Percentiles rank a stretch among this genome's conserved stretches.
Evolutionary conservation across 345 rosid species (phyloP).

Genomic region (Rhizophora mangle): DNA sequence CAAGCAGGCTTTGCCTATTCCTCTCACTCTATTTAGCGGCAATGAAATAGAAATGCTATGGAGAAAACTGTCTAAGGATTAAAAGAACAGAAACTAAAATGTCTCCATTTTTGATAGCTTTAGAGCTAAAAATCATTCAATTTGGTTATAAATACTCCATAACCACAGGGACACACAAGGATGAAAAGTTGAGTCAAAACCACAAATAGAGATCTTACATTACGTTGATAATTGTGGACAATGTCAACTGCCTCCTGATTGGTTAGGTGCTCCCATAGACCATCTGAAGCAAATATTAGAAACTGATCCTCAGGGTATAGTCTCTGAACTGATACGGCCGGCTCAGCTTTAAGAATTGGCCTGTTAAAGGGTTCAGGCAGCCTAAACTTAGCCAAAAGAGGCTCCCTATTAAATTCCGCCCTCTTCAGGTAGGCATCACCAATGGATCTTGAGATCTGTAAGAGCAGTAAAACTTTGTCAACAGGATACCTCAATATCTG

Average conservation of each 20-base stretch:
- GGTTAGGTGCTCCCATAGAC: constrained; percentile 98
- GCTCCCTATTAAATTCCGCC: constrained; percentile 80
- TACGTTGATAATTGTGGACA: constrained; percentile 68
- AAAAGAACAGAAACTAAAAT: too few relatives aligned
- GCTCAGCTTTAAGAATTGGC: constrained; percentile 90
- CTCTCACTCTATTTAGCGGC: constrained; percentile 31
- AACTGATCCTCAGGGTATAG: constrained; percentile 76
- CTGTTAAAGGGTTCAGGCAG: constrained; percentile 62
- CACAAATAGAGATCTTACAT: constrained; percentile 44
- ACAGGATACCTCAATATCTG: neutral
- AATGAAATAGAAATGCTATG: constrained; percentile 31
- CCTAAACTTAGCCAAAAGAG: constrained; percentile 77
- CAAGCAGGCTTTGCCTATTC: constrained; percentile 38
- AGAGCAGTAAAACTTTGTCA: constrained; percentile 13
- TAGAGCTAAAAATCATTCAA: constrained; percentile 7
- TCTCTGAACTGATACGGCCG: constrained; percentile 65
- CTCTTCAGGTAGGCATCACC: constrained; percentile 96
- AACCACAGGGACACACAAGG: neutral
- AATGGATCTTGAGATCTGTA: constrained; percentile 83
- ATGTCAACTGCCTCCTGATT: constrained; percentile 92
- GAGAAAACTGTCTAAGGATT: too few relatives aligned
- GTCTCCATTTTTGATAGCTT: constrained; percentile 11
- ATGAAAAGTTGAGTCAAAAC: constrained; percentile 7
- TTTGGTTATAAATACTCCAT: neutral
- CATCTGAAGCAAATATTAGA: constrained; percentile 95